Percentiles rank a stretch among this genome's conserved stretches.
Conservation (phyloP, 108 stramenopile genomes). For the Poteriospumella lacustris region DNA sequence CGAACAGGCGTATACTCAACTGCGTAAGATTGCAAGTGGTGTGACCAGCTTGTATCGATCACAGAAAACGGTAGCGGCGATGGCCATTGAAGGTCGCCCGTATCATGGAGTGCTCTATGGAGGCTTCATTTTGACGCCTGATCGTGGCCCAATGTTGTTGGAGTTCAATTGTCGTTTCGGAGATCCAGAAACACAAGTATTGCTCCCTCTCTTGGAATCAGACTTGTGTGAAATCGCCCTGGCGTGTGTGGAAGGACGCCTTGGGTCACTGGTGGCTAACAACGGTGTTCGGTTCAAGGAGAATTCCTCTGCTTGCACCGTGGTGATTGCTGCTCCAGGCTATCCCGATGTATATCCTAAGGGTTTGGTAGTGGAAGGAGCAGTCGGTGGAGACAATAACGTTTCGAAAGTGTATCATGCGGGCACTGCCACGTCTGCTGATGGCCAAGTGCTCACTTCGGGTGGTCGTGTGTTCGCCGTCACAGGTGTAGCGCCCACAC, state of each 20-base stretch:
- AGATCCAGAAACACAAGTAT: constrained; percentile 97
- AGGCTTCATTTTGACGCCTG: constrained; percentile 80
- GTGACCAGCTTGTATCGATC: background rate
- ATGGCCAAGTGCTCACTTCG: constrained; percentile 63
- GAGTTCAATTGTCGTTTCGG: constrained; percentile 98
- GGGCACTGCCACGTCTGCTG: constrained; percentile 70
- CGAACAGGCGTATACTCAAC: no score
- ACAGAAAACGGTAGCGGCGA: constrained; percentile 78
- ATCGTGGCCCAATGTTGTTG: constrained; percentile 74
- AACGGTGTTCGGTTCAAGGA: constrained; percentile 76
- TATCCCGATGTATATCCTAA: constrained; percentile 83
- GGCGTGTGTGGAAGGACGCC: background rate
- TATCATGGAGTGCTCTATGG: constrained; percentile 94
- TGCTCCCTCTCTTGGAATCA: constrained; percentile 90
- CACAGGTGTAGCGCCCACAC: constrained; percentile 71
- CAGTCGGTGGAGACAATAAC: constrained; percentile 54
- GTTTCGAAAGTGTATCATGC: constrained; percentile 82
- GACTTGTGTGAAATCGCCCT: constrained; percentile 57
- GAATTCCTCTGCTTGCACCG: constrained; percentile 72
- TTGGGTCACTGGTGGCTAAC: constrained; percentile 63
- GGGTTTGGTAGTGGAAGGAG: constrained; percentile 81
- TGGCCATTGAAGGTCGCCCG: constrained; percentile 87
- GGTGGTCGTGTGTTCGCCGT: constrained; percentile 95
- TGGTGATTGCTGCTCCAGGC: constrained; percentile 88
- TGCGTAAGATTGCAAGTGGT: background rate